These are phyloP conservation scores for Aspergillus funiculosus DNA, from an alignment of 495 filamentous ascomycete species.

Conservation along the genomic window DNA sequence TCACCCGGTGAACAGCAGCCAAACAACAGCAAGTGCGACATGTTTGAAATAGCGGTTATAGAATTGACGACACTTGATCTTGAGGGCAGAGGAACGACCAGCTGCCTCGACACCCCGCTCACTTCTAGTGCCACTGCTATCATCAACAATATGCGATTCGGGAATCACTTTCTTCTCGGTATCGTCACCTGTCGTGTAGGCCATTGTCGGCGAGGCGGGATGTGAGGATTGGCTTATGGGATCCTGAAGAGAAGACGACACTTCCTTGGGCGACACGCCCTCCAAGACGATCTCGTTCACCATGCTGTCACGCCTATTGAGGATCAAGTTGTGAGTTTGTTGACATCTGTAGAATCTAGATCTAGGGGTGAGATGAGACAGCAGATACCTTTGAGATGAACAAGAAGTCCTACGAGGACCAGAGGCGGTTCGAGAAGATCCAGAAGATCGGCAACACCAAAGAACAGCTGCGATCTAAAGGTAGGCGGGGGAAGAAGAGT, in stretches of 20 bases:
- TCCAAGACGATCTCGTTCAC: conserved; percentile 2
- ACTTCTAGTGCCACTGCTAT: conserved; percentile 31
- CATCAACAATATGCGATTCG: conserved; percentile 22
- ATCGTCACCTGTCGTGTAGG: conserved; percentile 40
- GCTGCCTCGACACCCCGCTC: conserved; percentile 30
- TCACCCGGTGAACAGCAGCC: conserved; percentile 57
- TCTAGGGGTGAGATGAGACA: neutral
- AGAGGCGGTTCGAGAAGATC: neutral
- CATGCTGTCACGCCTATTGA: conserved; percentile 1
- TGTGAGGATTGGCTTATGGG: neutral
- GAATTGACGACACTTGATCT: conserved; percentile 19
- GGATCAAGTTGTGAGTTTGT: neutral
- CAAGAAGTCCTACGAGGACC: neutral
- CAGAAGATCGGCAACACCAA: conserved; percentile 3
- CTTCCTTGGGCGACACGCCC: conserved; percentile 7
- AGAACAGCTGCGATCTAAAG: neutral
- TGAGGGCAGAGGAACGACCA: conserved; percentile 19
- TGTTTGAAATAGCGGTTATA: conserved; percentile 26
- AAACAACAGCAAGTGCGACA: conserved; percentile 45
- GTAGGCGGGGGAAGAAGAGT: too few species aligned
- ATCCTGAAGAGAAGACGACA: neutral
- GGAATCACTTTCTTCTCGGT: conserved; percentile 43
- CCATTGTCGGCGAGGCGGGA: neutral
- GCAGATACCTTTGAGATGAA: neutral
- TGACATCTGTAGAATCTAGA: neutral